A percentile compares a stretch with the other conserved stretches of the same genome.
Conservation (phyloP, 192 early-diverging fungal species). For the Diversispora epigaea region DNA sequence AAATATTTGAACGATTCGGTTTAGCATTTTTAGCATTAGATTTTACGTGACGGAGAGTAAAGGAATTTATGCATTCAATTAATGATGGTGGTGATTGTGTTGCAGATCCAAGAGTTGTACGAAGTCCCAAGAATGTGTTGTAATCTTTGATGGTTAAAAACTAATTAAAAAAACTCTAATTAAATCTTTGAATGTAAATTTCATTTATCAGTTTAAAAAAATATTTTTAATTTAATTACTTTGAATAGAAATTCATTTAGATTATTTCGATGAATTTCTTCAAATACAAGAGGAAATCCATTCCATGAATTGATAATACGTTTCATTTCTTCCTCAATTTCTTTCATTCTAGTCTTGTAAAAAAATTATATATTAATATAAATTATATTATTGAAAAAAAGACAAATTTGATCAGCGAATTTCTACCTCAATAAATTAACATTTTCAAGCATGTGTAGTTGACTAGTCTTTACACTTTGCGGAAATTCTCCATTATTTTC, state of each 20-base stretch:
- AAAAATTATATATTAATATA: neutral
- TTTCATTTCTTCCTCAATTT: conserved; percentile 31
- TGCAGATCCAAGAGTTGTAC: conserved; percentile 26
- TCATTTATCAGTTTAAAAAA: neutral
- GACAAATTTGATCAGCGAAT: neutral
- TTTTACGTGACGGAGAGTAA: conserved; percentile 28
- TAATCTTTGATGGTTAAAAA: conserved; percentile 26
- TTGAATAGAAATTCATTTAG: conserved; percentile 27
- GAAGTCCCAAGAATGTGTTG: conserved; percentile 30
- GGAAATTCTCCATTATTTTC: conserved; percentile 22
- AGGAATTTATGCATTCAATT: conserved; percentile 26
- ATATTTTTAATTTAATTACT: neutral
- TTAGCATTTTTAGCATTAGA: conserved; percentile 17
- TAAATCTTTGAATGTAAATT: neutral
- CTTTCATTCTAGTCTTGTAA: conserved; percentile 24
- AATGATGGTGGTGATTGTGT: conserved; percentile 27
- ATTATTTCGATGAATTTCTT: neutral
- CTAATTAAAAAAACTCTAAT: neutral
- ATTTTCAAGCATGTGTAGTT: conserved; percentile 25
- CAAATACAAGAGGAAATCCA: neutral
- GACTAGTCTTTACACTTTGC: conserved; percentile 1
- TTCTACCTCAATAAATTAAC: conserved; percentile 26
- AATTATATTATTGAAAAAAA: neutral
- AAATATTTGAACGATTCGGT: neutral
- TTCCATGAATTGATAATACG: neutral